Evolutionary conservation across 768 basidiomycete species (phyloP).

Genomic region (Tylopilus sp.): DNA sequence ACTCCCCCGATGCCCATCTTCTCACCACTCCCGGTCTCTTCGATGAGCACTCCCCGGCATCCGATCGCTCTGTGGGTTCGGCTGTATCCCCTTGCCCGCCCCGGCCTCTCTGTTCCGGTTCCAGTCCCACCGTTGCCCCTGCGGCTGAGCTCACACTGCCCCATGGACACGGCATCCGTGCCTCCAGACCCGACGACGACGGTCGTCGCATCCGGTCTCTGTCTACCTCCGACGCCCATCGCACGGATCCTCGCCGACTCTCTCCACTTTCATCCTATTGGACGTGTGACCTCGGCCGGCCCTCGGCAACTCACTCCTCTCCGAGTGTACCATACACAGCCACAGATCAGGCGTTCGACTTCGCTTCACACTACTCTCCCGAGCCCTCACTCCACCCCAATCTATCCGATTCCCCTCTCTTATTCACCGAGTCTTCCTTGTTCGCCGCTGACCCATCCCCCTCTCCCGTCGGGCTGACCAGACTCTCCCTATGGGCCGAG

Average conservation of each 20-base stretch:
- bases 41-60: conserved; percentile 32
- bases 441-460: conserved; percentile 32
- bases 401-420: conserved; percentile 30
- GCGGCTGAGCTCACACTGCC: conserved; percentile 26
- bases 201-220: conserved; percentile 30
- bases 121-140: conserved; percentile 22
- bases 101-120: conserved; percentile 24
- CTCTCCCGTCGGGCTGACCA: conserved; percentile 33
- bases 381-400: conserved; percentile 19
- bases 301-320: conserved; percentile 24
- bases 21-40: conserved; percentile 38
- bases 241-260: conserved; percentile 32
- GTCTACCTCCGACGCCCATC: conserved; percentile 26
- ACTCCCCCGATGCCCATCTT: conserved; percentile 40
- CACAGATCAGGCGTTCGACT: conserved; percentile 17
- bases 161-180: conserved; percentile 18
- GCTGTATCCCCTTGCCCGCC: conserved; percentile 24
- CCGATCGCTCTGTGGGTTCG: conserved; percentile 32
- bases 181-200: conserved; percentile 26
- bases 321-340: conserved; percentile 26
- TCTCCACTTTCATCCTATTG: conserved; percentile 32
- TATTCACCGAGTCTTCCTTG: conserved; percentile 25
- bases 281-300: conserved; percentile 23
- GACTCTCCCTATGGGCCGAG: conserved; percentile 56
- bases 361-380: conserved; percentile 23